Evolutionary conservation across 306 rosid genomes (phyloP).

Genomic region (Acacia melanoxylon): DNA sequence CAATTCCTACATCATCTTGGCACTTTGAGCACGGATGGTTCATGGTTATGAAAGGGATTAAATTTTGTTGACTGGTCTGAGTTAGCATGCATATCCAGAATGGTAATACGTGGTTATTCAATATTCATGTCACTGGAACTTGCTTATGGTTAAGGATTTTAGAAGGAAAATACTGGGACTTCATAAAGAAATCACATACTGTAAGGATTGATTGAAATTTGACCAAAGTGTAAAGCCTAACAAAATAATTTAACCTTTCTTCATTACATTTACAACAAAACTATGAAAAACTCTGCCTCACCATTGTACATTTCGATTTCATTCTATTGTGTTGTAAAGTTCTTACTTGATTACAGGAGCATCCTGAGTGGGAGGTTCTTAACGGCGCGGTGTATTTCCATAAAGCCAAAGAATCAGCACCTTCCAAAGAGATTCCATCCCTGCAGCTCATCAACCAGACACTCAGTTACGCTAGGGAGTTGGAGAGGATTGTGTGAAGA

Average conservation of each 20-base stretch:
- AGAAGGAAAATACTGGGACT: background rate
- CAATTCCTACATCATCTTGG: background rate
- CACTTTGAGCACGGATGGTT: background rate
- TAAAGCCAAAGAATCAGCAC: slow-evolving; percentile 87
- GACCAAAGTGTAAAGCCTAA: background rate
- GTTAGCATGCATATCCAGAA: background rate
- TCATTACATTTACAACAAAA: background rate
- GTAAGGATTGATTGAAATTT: background rate
- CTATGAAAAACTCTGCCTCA: background rate
- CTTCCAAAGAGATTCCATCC: slow-evolving; percentile 97
- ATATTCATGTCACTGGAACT: background rate
- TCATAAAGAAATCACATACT: background rate
- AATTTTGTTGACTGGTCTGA: background rate
- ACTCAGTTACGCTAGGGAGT: slow-evolving; percentile 95
- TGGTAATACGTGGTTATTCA: slow-evolving; percentile 1
- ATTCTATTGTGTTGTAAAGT: slow-evolving; percentile 6
- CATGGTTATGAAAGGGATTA: background rate
- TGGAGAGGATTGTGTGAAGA: slow-evolving; percentile 92
- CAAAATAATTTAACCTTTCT: background rate
- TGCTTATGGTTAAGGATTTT: background rate
- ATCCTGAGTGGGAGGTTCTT: slow-evolving; percentile 88
- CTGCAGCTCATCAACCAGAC: slow-evolving; percentile 98
- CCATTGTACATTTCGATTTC: background rate
- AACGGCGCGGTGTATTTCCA: slow-evolving; percentile 65
- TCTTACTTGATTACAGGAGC: slow-evolving; percentile 62